Evolutionary conservation across 441 rosid species (phyloP).

Genomic region (Capsella rubella): DNA sequence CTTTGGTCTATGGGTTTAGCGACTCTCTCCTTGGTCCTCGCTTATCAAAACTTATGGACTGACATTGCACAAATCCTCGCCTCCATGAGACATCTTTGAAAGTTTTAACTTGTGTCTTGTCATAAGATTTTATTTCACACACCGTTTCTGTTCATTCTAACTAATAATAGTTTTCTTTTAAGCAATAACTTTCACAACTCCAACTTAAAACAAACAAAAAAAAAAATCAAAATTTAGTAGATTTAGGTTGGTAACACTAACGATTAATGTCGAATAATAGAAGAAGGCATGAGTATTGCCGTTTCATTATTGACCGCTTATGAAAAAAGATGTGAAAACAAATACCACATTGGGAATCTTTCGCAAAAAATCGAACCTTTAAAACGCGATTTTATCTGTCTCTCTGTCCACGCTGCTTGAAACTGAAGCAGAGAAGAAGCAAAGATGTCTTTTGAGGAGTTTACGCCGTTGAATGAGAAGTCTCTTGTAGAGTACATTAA

Average conservation of each 20-base stretch:
- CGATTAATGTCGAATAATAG: background rate
- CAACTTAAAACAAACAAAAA: too few relatives aligned
- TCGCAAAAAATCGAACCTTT: constrained; percentile 30
- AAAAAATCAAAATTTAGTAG: too few relatives aligned
- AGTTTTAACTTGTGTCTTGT: too few relatives aligned
- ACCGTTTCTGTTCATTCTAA: too few relatives aligned
- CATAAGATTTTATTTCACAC: too few relatives aligned
- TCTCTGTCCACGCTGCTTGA: constrained; percentile 33
- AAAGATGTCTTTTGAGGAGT: constrained; percentile 68
- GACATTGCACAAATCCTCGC: too few relatives aligned
- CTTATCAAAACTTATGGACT: too few relatives aligned
- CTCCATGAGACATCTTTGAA: too few relatives aligned
- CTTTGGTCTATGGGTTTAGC: too few relatives aligned
- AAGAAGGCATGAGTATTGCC: constrained; percentile 35
- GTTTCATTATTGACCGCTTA: constrained; percentile 7
- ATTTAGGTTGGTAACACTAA: constrained; percentile 3
- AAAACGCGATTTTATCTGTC: background rate
- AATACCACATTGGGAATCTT: constrained; percentile 26
- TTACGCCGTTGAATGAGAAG: constrained; percentile 68
- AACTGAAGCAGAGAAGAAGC: constrained; percentile 28
- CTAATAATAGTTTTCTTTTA: too few relatives aligned
- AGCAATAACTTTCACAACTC: too few relatives aligned
- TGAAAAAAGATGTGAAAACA: background rate
- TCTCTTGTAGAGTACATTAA: constrained; percentile 71
- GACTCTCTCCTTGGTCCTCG: too few relatives aligned